These are phyloP conservation scores for Linum tenue DNA, from an alignment of 345 rosid genomes.

Conservation along the genomic window DNA sequence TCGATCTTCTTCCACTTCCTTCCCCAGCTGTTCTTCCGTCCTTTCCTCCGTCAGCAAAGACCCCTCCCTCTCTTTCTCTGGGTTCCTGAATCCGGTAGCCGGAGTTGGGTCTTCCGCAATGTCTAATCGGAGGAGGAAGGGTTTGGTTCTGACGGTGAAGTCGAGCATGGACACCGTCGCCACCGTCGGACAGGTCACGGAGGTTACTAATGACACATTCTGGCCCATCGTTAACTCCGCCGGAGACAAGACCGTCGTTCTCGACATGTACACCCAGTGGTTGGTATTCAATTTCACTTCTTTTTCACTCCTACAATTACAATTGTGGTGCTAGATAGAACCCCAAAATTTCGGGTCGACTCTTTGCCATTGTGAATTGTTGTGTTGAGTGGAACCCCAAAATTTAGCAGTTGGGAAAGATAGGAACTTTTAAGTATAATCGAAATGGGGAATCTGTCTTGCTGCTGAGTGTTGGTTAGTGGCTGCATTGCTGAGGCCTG, in stretches of 20 bases:
- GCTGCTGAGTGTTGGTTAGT: too few relatives aligned
- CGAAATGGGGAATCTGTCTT: too few relatives aligned
- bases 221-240: constrained; percentile 91
- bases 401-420: too few relatives aligned
- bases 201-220: constrained; percentile 74
- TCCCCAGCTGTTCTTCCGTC: constrained; percentile 22
- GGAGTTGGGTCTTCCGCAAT: constrained; percentile 2
- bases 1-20: constrained; percentile 9
- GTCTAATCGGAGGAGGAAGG: constrained; percentile 8
- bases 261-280: constrained; percentile 98
- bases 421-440: too few relatives aligned
- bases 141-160: constrained; percentile 23
- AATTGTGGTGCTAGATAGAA: too few relatives aligned
- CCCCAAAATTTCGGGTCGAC: too few relatives aligned
- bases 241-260: constrained; percentile 70
- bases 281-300: constrained; percentile 3
- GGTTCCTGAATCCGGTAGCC: not conserved
- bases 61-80: not conserved
- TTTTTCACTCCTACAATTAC: too few relatives aligned
- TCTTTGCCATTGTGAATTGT: too few relatives aligned
- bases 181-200: constrained; percentile 70
- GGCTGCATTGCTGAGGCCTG: too few relatives aligned
- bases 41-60: constrained; percentile 12
- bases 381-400: too few relatives aligned
- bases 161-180: constrained; percentile 59